Base-by-base conservation (phyloP, 768 basidiomycete genomes). In the Leucogyrophana mollusca region DNA sequence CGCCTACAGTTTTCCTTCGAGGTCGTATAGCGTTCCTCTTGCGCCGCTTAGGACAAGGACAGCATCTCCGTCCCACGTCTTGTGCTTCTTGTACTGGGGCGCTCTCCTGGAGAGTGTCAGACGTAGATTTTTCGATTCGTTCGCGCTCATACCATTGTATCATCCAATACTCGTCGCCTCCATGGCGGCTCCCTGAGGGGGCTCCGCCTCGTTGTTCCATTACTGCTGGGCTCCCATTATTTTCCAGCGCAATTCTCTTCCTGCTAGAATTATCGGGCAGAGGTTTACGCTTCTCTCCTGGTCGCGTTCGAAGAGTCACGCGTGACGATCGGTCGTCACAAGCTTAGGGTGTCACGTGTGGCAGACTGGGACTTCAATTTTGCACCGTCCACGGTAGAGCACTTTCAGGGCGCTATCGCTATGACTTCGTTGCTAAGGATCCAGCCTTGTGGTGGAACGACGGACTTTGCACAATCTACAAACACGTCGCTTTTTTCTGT, bases 41-140 rank as follows among this genome's bases (percentile, higher is more conserved):
- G 54, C 61, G 36, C 62, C 66, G 47, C 56, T 73, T 14, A 80
- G 69, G 9, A 79, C 78, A 4, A 89, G 71, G n/a, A 86, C 73
- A 30, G 75, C 84, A 56, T 85, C 89, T 30, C 87, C 90, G 43
- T 94, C 90, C 92, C 92, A 94, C 0, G 87, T 91, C 62, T 92
- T 91, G 57, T 93, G 84, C 65, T 94, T 94, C 69, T 80, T 88
- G 32, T 73, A 70, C 62, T 90, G 87, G 35, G 75, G 83, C 36
- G 69, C 76, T 48, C 87, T 69, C 87, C 85, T 87, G 27, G 22
- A 34, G 18, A 33, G 18, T 34, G 38, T 22, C 9, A 42, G 39
- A 24, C 54, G 36, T 23, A 16, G 40, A 9, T 36, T 17, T 38
- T 21, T 7, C 32, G 4, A 23, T 30, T 34, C 7, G 14, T 8